phyloP scores from a whole-genome alignment of 768 basidiomycete species.

The Podaxis pistillaris region DNA sequence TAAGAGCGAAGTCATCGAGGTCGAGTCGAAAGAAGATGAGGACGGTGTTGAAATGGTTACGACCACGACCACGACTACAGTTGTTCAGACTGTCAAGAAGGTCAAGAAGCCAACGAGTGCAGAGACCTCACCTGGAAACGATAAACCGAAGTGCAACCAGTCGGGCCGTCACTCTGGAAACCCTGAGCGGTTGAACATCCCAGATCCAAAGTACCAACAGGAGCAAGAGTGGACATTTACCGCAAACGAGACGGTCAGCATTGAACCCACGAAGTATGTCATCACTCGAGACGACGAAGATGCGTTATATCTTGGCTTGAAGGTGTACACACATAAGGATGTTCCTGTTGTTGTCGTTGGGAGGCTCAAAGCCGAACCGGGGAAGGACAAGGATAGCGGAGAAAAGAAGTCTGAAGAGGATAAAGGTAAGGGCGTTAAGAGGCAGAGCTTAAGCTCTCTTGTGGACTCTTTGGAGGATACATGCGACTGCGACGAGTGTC shows the following conservation, averaged over 20 bases:
- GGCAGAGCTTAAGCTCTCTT: constrained; percentile 2
- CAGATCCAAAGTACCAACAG: constrained; percentile 10
- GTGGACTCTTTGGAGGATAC: background rate
- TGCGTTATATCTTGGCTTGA: constrained; percentile 37
- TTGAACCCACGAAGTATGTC: constrained; percentile 21
- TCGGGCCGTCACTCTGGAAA: background rate
- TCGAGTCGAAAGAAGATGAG: constrained; percentile 15
- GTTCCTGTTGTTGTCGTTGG: constrained; percentile 33
- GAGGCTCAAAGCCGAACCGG: constrained; percentile 31
- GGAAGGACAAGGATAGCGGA: constrained; percentile 25
- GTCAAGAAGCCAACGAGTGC: constrained; percentile 20
- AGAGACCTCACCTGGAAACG: background rate
- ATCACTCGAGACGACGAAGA: constrained; percentile 33
- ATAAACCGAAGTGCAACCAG: background rate
- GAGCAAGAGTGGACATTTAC: background rate
- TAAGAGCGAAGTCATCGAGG: background rate
- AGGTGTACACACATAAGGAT: constrained; percentile 46
- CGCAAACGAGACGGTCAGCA: background rate
- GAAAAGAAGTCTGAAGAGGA: constrained; percentile 1
- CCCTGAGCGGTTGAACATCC: constrained; percentile 1
- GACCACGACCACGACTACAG: constrained; percentile 28
- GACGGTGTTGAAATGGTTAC: constrained; percentile 24
- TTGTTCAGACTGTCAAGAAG: constrained; percentile 21
- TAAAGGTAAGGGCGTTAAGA: background rate
- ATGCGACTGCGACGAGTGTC: constrained; percentile 9